phyloP scores from a whole-genome alignment of 1,139 yeast species.

The Lodderomyces parapsilosis region DNA sequence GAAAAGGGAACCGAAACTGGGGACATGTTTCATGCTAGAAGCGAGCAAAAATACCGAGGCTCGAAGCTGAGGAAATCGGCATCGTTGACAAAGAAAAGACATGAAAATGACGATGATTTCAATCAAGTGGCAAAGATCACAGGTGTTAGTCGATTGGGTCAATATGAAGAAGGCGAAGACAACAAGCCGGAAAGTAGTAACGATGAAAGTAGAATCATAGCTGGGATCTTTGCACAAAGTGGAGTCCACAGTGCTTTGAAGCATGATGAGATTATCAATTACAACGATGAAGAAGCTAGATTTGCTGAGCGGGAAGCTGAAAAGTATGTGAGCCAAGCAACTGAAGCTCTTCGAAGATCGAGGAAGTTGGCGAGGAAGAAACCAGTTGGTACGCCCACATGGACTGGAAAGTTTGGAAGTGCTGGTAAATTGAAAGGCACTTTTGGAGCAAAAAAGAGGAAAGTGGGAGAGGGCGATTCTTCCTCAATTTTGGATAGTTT shows the following conservation, averaged over 20 bases:
- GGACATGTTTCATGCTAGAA: slow-evolving; percentile 57
- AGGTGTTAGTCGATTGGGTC: slow-evolving; percentile 56
- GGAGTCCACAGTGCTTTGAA: slow-evolving; percentile 76
- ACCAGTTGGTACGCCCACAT: slow-evolving; percentile 83
- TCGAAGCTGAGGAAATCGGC: slow-evolving; percentile 24
- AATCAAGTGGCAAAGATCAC: slow-evolving; percentile 49
- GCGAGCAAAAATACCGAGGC: slow-evolving; percentile 38
- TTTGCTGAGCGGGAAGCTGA: slow-evolving; percentile 75
- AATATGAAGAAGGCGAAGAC: slow-evolving; percentile 42
- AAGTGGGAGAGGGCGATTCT: slow-evolving; percentile 3
- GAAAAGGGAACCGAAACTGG: slow-evolving; percentile 69
- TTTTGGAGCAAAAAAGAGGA: slow-evolving; percentile 24
- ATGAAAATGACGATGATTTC: slow-evolving; percentile 53
- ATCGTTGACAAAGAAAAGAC: slow-evolving; percentile 24
- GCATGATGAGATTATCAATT: slow-evolving; percentile 74
- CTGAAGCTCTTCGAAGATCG: slow-evolving; percentile 68
- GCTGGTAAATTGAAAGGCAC: slow-evolving; percentile 53
- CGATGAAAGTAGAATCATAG: slow-evolving; percentile 60
- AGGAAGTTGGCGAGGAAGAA: slow-evolving; percentile 61
- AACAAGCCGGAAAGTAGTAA: slow-evolving; percentile 13
- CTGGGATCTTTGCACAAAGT: slow-evolving; percentile 67
- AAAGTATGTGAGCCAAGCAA: slow-evolving; percentile 74
- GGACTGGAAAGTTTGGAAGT: slow-evolving; percentile 91
- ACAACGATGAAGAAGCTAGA: slow-evolving; percentile 44
- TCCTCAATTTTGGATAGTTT: slow-evolving; percentile 35